Conservation (phyloP, 345 rosid genomes). For the Eucalyptus erythrocorys region DNA sequence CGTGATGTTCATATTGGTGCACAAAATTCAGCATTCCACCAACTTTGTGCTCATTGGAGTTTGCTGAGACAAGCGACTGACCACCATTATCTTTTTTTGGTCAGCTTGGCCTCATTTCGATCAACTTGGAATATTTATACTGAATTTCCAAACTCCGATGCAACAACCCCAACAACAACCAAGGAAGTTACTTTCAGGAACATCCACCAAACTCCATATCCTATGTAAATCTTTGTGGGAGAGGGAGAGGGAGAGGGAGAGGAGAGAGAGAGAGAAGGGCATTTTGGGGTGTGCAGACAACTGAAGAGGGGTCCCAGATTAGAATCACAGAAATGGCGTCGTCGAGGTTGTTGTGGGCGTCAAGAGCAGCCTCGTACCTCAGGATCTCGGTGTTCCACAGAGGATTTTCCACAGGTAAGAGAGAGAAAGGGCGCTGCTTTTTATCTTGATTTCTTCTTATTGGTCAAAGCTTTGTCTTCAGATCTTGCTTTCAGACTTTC, state of each 20-base stretch:
- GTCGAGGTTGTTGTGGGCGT: conserved; percentile 61
- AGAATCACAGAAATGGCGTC: conserved; percentile 27
- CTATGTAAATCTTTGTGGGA: neutral
- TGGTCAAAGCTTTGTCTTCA: neutral
- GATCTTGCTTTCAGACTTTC: neutral
- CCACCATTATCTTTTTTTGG: neutral
- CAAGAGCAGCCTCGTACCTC: conserved; percentile 75
- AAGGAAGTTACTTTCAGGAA: neutral
- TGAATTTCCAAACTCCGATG: neutral
- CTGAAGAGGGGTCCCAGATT: neutral
- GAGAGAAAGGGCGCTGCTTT: neutral
- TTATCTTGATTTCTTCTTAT: neutral
- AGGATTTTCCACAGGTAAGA: conserved; percentile 60
- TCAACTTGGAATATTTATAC: neutral
- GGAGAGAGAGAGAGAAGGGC: neutral
- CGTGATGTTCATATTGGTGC: neutral
- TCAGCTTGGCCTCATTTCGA: neutral
- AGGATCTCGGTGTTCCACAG: conserved; percentile 68
- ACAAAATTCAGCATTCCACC: neutral
- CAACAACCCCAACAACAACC: neutral
- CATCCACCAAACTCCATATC: neutral
- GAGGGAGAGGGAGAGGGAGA: neutral
- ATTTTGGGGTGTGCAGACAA: neutral
- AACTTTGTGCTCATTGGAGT: neutral
- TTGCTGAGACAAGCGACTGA: neutral